A percentile compares a stretch with the other conserved stretches of the same genome.
Conservation (phyloP, 352 stramenopile species). For the Globisporangium cystogenes region DNA sequence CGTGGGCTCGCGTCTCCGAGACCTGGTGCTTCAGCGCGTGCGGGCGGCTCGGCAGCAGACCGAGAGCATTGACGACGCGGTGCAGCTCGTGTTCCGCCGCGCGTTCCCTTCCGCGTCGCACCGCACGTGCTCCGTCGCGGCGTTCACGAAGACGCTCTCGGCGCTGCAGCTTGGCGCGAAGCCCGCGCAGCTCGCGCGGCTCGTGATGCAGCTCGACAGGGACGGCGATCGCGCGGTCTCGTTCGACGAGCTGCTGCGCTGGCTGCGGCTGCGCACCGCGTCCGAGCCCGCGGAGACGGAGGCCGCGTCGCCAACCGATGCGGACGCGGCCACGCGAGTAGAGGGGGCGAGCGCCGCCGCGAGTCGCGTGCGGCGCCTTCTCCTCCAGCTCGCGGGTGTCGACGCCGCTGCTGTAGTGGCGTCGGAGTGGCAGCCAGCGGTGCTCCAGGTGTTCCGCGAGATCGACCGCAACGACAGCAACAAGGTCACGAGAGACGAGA, state of each 20-base stretch:
- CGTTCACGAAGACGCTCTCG: slow-evolving; percentile 34
- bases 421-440: neutral
- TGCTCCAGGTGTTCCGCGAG: slow-evolving; percentile 32
- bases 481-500: slow-evolving; percentile 48
- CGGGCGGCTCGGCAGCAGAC: slow-evolving; percentile 24
- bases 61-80: slow-evolving; percentile 40
- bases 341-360: slow-evolving; percentile 9
- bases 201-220: slow-evolving; percentile 49
- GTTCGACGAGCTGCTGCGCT: slow-evolving; percentile 63
- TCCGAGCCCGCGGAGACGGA: neutral
- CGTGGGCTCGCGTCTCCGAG: slow-evolving; percentile 37
- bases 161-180: slow-evolving; percentile 37
- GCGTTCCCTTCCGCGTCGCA: slow-evolving; percentile 28
- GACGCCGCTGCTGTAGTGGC: neutral
- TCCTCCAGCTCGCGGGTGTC: slow-evolving; percentile 13
- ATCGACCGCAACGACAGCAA: slow-evolving; percentile 47
- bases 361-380: slow-evolving; percentile 13
- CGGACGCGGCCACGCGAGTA: neutral
- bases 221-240: slow-evolving; percentile 51
- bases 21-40: slow-evolving; percentile 36
- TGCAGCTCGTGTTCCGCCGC: slow-evolving; percentile 42
- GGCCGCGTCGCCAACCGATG: neutral
- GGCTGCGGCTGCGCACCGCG: slow-evolving; percentile 29
- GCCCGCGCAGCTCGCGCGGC: slow-evolving; percentile 36
- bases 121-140: slow-evolving; percentile 16